Conservation (phyloP, 2,329 filamentous ascomycete genomes). For the Fusarium penzigii region DNA sequence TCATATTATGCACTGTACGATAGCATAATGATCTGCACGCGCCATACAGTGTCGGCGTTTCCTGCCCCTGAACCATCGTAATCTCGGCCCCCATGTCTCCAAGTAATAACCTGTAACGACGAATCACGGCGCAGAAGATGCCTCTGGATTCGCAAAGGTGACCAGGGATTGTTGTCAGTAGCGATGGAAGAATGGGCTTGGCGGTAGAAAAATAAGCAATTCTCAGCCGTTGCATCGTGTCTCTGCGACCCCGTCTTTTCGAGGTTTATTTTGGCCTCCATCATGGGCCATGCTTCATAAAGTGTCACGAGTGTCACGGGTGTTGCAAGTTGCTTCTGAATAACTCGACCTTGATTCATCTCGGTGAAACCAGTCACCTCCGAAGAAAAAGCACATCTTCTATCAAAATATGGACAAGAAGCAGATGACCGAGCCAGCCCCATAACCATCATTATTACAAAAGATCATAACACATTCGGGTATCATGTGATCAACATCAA, state of each 20-base stretch:
- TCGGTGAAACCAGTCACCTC: too few species aligned
- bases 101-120: slow-evolving; percentile 20
- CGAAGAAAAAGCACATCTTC: too few species aligned
- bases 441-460: not conserved
- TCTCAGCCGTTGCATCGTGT: slow-evolving; percentile 7
- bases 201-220: not conserved
- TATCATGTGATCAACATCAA: slow-evolving; percentile 5
- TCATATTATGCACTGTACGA: slow-evolving; percentile 11
- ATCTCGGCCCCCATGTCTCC: slow-evolving; percentile 21
- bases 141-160: slow-evolving; percentile 1
- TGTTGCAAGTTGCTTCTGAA: not conserved
- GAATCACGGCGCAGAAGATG: slow-evolving; percentile 19
- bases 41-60: slow-evolving; percentile 18
- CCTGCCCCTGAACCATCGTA: slow-evolving; percentile 19
- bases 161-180: not conserved
- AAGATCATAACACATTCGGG: slow-evolving; percentile 9
- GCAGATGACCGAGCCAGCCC: too few species aligned
- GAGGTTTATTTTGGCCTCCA: not conserved
- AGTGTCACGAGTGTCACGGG: not conserved
- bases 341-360: not conserved
- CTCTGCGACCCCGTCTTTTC: not conserved
- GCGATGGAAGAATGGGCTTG: slow-evolving; percentile 5
- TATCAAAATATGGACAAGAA: too few species aligned
- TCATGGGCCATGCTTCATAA: not conserved
- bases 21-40: too few species aligned